Base-by-base conservation (phyloP, 1,284 basidiomycete genomes). In the Spongiforma sp. region DNA sequence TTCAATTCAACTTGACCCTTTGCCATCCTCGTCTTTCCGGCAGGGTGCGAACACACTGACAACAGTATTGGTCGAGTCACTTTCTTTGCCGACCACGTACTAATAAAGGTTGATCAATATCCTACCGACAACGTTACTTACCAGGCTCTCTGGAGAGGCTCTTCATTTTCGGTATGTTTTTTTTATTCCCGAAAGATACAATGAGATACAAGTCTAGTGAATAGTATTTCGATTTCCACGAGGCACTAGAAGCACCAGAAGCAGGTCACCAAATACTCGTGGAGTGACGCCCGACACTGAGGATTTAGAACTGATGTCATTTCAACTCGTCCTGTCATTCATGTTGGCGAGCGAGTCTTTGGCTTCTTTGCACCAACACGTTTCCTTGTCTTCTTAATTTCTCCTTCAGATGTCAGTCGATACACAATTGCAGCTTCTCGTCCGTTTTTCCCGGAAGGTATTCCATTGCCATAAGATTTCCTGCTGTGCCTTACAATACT, bases 191-290 rank as follows among this genome's bases (percentile, higher is more conserved):
- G 4, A 26, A 15, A 33, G 24, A 10, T 14, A n/a, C n/a, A n/a
- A n/a, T n/a, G n/a, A n/a, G n/a, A n/a, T n/a, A n/a, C n/a, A n/a
- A n/a, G n/a, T n/a, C n/a, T n/a, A n/a, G n/a, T n/a, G n/a, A n/a
- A n/a, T n/a, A 88, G 39, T 90, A 90, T 73, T 90, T 87, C 67
- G 88, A 89, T 63, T 90, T 88, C 62, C 85, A 89, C 66, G 61
- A 75, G 19, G 79, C 80, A 3, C 86, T 86, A 36, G 74, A 78
- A 52, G 64, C 15, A 64, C 72, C 14, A 59, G 66, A 52, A 68
- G 68, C 24, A 15, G 68, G 68, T 84, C 84, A 3, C 67, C 80
- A 10, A 77, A 78, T 61, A 84, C 83, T 0, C 84, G 89, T 69
- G 89, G 88, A 0, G 72, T 89, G 30, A 82, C 87, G 26, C 88